phyloP scores from a whole-genome alignment of 2,329 filamentous ascomycete species.

The Proliferodiscus dingleyae region DNA sequence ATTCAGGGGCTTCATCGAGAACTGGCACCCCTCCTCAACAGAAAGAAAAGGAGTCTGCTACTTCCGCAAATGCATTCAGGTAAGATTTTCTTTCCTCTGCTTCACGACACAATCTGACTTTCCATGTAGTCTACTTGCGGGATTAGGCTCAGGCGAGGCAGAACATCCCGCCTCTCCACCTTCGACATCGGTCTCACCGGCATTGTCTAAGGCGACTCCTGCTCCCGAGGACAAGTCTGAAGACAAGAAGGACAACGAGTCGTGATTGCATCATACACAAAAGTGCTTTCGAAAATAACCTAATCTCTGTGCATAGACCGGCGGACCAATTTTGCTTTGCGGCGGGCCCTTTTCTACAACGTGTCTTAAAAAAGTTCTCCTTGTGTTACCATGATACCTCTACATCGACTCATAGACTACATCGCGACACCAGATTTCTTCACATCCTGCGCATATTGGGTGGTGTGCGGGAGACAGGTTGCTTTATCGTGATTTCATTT shows the following conservation, averaged over 20 bases:
- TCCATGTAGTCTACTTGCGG: conserved; percentile 45
- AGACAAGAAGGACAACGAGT: conserved; percentile 48
- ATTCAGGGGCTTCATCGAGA: conserved; percentile 82
- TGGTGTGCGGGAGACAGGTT: conserved; percentile 30
- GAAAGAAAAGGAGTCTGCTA: conserved; percentile 55
- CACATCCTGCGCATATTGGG: conserved; percentile 27
- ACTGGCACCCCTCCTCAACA: conserved; percentile 82
- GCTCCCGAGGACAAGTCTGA: conserved; percentile 39
- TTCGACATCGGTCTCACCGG: conserved; percentile 61
- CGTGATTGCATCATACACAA: conserved; percentile 30
- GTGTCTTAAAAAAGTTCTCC: conserved; percentile 43
- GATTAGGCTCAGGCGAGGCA: conserved; percentile 45
- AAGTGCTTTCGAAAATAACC: conserved; percentile 35
- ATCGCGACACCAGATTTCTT: conserved; percentile 31
- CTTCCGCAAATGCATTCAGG: conserved; percentile 89
- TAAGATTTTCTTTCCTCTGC: conserved; percentile 43
- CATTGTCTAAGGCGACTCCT: conserved; percentile 57
- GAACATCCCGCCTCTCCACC: conserved; percentile 66
- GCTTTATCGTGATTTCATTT: conserved; percentile 28
- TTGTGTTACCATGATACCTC: conserved; percentile 42
- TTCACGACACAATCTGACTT: conserved; percentile 23
- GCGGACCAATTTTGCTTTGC: conserved; percentile 41
- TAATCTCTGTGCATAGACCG: conserved; percentile 43
- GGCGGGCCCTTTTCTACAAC: conserved; percentile 34
- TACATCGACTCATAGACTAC: conserved; percentile 32